Percentiles rank a stretch among this genome's conserved stretches.
phyloP scores from a whole-genome alignment of 768 basidiomycete species.

The Mrakia blollopis region DNA sequence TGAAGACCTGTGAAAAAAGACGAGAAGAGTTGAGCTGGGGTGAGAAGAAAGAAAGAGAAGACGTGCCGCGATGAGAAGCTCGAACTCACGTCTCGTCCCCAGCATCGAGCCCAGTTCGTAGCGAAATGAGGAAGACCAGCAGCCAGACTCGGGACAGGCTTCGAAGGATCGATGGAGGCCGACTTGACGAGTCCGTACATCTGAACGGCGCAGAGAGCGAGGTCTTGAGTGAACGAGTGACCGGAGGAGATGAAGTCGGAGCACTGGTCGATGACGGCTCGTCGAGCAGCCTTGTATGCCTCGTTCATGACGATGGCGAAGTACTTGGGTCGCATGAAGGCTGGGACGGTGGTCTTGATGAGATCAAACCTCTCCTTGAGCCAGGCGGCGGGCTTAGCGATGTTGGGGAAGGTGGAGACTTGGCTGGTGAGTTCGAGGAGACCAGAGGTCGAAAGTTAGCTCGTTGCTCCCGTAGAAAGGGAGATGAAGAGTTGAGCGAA shows the following conservation, averaged over 20 bases:
- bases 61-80: background rate
- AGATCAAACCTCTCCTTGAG: constrained; percentile 79
- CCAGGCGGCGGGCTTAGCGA: constrained; percentile 72
- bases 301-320: constrained; percentile 86
- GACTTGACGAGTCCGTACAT: constrained; percentile 89
- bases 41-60: background rate
- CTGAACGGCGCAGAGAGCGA: constrained; percentile 64
- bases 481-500: constrained; percentile 52
- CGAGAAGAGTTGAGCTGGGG: background rate
- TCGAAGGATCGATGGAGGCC: constrained; percentile 68
- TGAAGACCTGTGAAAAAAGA: constrained; percentile 51
- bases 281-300: constrained; percentile 86
- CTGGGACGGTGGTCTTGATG: constrained; percentile 66
- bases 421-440: background rate
- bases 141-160: constrained; percentile 72
- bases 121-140: constrained; percentile 95
- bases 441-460: background rate
- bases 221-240: constrained; percentile 80
- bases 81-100: constrained; percentile 64
- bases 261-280: constrained; percentile 74
- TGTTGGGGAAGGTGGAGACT: constrained; percentile 50
- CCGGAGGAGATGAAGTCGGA: constrained; percentile 82
- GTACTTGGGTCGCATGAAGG: constrained; percentile 91
- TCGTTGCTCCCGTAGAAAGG: background rate
- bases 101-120: constrained; percentile 88